Evolutionary conservation across 441 rosid species (phyloP).

Genomic region (Flueggea neowawraea): DNA sequence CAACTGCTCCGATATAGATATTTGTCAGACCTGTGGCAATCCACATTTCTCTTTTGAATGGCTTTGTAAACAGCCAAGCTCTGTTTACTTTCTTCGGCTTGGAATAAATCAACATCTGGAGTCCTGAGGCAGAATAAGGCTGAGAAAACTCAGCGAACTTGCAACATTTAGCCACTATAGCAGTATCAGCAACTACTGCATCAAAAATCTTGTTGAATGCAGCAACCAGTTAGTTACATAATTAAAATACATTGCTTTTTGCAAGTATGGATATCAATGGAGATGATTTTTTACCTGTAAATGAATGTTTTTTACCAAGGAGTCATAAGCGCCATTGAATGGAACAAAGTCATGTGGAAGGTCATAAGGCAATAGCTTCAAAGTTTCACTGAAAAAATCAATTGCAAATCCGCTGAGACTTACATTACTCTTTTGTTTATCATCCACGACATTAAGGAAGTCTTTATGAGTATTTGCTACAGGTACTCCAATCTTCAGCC

Average conservation of each 20-base stretch:
- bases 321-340: neutral
- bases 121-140: slow-evolving; percentile 18
- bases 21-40: slow-evolving; percentile 6
- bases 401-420: neutral
- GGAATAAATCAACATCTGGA: slow-evolving; percentile 10
- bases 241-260: no score
- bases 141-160: slow-evolving; percentile 10
- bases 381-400: slow-evolving; percentile 1
- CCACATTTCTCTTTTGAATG: slow-evolving; percentile 20
- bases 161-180: neutral
- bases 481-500: neutral
- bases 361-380: neutral
- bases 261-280: no score
- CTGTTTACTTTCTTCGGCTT: neutral
- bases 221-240: no score
- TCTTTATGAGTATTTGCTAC: neutral
- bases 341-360: neutral
- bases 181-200: neutral
- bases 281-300: neutral
- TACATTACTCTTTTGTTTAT: neutral
- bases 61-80: slow-evolving; percentile 17
- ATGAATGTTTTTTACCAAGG: neutral
- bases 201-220: neutral
- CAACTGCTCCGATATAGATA: slow-evolving; percentile 15
- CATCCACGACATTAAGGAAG: neutral